Conservation (phyloP, 768 basidiomycete species). For the Panus rudis region DNA sequence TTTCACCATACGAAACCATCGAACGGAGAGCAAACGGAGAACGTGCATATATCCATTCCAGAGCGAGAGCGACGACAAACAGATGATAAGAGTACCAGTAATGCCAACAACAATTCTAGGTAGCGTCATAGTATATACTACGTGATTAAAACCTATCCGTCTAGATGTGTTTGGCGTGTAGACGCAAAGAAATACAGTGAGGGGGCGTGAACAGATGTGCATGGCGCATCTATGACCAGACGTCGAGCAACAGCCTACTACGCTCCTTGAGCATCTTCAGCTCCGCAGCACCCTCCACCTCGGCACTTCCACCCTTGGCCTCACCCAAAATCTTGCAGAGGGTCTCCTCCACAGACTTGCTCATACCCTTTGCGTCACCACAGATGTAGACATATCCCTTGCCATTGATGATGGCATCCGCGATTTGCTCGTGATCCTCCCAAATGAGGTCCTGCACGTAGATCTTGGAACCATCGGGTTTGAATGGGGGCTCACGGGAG, state of each 20-base stretch:
- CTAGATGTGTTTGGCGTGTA: too few species aligned
- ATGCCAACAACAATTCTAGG: too few species aligned
- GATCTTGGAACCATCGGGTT: conserved; percentile 88
- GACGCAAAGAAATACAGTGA: too few species aligned
- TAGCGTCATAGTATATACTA: too few species aligned
- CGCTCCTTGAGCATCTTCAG: conserved; percentile 94
- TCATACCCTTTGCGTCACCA: conserved; percentile 96
- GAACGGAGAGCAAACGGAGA: too few species aligned
- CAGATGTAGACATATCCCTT: conserved; percentile 98
- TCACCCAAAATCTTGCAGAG: conserved; percentile 81
- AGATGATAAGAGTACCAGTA: too few species aligned
- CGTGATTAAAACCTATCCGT: too few species aligned
- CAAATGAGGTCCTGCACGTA: conserved; percentile 98
- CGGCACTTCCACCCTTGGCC: conserved; percentile 85
- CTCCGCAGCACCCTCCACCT: conserved; percentile 87
- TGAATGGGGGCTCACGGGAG: conserved; percentile 82
- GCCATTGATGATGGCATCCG: conserved; percentile 84
- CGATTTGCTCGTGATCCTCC: conserved; percentile 78
- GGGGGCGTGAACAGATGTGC: too few species aligned
- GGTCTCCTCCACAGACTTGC: conserved; percentile 88
- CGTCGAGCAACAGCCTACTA: conserved; percentile 79
- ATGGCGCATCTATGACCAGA: conserved; percentile 82
- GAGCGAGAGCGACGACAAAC: too few species aligned
- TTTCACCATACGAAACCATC: too few species aligned
- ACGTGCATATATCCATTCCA: too few species aligned